Conservation (phyloP, 148 eudicot species). For the Camellia japonica region DNA sequence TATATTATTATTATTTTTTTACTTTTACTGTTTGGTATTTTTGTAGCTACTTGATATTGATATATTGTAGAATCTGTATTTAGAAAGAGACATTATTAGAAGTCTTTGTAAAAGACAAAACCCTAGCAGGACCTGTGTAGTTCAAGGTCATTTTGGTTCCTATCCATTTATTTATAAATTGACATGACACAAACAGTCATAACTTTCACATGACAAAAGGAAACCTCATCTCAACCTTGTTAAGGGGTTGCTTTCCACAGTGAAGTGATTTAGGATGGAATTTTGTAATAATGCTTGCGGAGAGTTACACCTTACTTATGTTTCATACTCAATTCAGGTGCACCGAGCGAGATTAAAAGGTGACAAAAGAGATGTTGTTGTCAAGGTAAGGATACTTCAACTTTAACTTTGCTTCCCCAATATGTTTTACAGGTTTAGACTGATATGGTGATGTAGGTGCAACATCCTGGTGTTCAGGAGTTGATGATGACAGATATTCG, state of each 20-base stretch:
- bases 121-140: too few relatives aligned
- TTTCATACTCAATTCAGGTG: slow-evolving; percentile 47
- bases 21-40: too few relatives aligned
- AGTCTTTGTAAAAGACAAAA: too few relatives aligned
- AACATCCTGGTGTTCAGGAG: slow-evolving; percentile 95
- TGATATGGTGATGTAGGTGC: slow-evolving; percentile 53
- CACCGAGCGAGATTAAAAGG: slow-evolving; percentile 87
- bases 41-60: too few relatives aligned
- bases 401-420: slow-evolving; percentile 7
- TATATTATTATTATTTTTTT: too few relatives aligned
- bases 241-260: neutral
- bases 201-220: too few relatives aligned
- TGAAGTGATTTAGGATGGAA: neutral
- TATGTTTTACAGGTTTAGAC: slow-evolving; percentile 20
- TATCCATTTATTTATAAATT: too few relatives aligned
- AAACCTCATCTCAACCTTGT: too few relatives aligned
- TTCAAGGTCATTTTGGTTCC: too few relatives aligned
- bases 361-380: slow-evolving; percentile 37
- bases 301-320: slow-evolving; percentile 12
- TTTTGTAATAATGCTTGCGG: neutral
- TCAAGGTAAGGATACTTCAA: slow-evolving; percentile 9
- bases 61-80: too few relatives aligned
- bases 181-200: too few relatives aligned
- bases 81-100: too few relatives aligned
- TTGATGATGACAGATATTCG: slow-evolving; percentile 97